Evolutionary conservation across 768 basidiomycete species (phyloP).

Genomic region (Mycena latifolia): DNA sequence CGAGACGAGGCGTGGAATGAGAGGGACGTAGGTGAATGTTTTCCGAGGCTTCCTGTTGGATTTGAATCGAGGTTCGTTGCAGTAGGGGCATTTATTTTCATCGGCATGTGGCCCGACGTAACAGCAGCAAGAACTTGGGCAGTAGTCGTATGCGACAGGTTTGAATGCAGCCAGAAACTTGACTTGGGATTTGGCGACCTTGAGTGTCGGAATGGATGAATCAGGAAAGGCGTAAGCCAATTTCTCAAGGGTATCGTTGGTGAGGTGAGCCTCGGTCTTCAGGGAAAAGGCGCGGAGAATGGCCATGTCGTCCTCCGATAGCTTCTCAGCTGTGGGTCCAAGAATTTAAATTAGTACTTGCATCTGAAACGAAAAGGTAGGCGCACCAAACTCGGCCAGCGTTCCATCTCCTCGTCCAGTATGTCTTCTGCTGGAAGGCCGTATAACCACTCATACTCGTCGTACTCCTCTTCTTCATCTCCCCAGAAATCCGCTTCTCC

Average conservation of each 20-base stretch:
- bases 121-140: conserved; percentile 46
- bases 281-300: conserved; percentile 45
- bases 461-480: not conserved
- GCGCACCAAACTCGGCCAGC: not conserved
- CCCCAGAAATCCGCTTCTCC: not conserved
- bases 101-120: conserved; percentile 41
- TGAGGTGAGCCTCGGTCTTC: conserved; percentile 41
- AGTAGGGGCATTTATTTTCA: conserved; percentile 42
- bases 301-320: conserved; percentile 39
- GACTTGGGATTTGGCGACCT: conserved; percentile 37
- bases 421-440: not conserved
- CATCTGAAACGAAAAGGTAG: too few species aligned
- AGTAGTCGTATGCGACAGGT: conserved; percentile 45
- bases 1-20: conserved; percentile 46
- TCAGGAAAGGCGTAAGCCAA: conserved; percentile 36
- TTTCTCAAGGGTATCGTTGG: too few species aligned
- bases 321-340: conserved; percentile 35
- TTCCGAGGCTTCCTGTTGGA: not conserved
- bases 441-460: not conserved
- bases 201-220: conserved; percentile 30
- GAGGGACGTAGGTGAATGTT: conserved; percentile 35
- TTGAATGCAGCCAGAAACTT: conserved; percentile 38
- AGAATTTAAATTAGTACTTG: not conserved
- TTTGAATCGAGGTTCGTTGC: conserved; percentile 40
- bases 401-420: not conserved